Evolutionary conservation across 176 grass and related monocot genomes (phyloP), one percentile per base, ranked within the genome.

Genomic region (Eleusine indica): DNA sequence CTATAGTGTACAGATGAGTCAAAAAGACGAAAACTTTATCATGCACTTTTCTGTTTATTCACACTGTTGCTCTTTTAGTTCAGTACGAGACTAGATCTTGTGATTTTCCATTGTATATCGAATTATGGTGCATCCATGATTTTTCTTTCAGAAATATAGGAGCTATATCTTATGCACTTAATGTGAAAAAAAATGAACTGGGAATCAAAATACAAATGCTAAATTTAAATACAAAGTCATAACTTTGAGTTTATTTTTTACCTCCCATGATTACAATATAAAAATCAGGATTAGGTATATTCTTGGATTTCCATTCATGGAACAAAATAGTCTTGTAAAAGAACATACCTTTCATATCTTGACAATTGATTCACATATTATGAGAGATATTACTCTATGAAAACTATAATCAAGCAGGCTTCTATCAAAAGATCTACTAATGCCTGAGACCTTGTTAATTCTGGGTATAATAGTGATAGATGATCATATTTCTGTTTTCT

Each of bases 401-500:
- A 32, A 70, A 60, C 40, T 25, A 47, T 63, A 44, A n/a, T 46
- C 57, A 37, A 44, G 41, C 39, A 82, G 25, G 42, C 29, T 64
- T 22, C 40, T 83, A 18, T 41, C 63, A n/a, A 37, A 49, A 73
- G 29, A 42, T 63, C 17, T 15, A 38, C 43, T 73, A 17, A n/a
- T 73, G 28, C 42, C 64, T 72, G 25, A 1, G 28, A 22, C 35
- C 5, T 15, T 58, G 2, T 46, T 71, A 21, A 44, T 46, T 38
- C 42, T 74, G 19, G 7, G 32, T 49, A 21, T 53, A 53, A 16
- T 60, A 53, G 43, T 13, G 12, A 25, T 17, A 7, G 0, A 1
- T 48, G 6, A 64, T 73, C 22, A 62, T 82, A 63, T 65, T 40
- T 51, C n/a, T 81, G 13, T 83, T 42, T 63, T 74, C 12, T 32